Conservation (phyloP, 2,329 filamentous ascomycete genomes). For the Talaromyces rugulosus region DNA sequence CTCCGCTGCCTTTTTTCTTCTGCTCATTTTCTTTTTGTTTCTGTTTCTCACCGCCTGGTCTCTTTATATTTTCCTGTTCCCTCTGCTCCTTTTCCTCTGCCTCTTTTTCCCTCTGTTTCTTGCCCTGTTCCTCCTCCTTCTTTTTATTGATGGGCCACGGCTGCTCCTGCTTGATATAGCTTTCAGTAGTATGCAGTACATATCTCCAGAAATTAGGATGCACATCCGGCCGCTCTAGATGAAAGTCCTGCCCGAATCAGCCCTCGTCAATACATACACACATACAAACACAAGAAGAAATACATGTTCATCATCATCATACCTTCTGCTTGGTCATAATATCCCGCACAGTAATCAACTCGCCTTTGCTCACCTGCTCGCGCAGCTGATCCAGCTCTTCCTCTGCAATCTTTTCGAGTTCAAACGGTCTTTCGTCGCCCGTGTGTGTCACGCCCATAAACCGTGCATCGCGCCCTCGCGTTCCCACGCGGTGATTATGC, state of each 20-base stretch:
- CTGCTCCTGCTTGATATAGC: slow-evolving; percentile 47
- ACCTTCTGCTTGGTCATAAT: slow-evolving; percentile 3
- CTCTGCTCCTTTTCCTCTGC: slow-evolving; percentile 12
- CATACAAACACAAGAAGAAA: not conserved
- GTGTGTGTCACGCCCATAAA: not conserved
- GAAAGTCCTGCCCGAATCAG: slow-evolving; percentile 33
- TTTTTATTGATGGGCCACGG: slow-evolving; percentile 48
- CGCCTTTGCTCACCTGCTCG: not conserved
- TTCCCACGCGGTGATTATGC: not conserved
- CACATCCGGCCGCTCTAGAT: slow-evolving; percentile 41
- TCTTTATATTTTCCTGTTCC: slow-evolving; percentile 9
- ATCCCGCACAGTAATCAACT: slow-evolving; percentile 1
- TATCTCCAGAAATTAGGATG: slow-evolving; percentile 48
- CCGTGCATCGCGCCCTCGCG: not conserved
- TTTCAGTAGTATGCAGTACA: slow-evolving; percentile 46
- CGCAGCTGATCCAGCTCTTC: not conserved
- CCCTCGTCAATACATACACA: not conserved
- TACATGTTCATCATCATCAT: not conserved
- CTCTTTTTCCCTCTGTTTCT: slow-evolving; percentile 16
- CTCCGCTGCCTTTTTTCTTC: slow-evolving; percentile 11
- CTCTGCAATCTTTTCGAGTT: not conserved
- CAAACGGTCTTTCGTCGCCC: not conserved
- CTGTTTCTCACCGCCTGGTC: not conserved
- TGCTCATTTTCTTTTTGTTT: not conserved
- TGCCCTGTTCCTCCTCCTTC: slow-evolving; percentile 20